A percentile compares a stretch with the other conserved stretches of the same genome.
phyloP scores from a whole-genome alignment of 805 yeast species.

The Torulaspora maleeae region DNA sequence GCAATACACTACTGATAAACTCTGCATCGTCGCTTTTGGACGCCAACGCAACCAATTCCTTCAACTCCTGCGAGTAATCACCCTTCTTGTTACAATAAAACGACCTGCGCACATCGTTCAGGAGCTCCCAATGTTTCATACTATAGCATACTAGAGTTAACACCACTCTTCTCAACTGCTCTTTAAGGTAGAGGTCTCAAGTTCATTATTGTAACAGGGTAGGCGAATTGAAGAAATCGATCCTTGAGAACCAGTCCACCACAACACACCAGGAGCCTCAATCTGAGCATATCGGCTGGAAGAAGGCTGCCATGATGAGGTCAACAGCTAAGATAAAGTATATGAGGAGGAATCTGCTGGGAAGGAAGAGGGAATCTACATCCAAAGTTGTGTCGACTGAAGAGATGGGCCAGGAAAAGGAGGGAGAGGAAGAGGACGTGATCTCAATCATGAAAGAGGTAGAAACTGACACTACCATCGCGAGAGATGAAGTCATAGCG shows the following conservation, averaged over 20 bases:
- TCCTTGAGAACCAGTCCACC: background rate
- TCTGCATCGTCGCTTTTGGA: slow-evolving; percentile 14
- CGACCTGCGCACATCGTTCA: slow-evolving; percentile 10
- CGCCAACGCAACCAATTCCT: slow-evolving; percentile 5
- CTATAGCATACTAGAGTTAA: background rate
- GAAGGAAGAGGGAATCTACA: slow-evolving; percentile 22
- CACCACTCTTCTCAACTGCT: background rate
- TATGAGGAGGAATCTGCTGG: slow-evolving; percentile 22
- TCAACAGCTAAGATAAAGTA: slow-evolving; percentile 10
- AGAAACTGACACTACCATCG: slow-evolving; percentile 31
- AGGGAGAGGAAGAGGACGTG: slow-evolving; percentile 16
- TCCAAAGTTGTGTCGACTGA: slow-evolving; percentile 22
- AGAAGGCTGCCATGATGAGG: background rate
- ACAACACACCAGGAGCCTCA: background rate
- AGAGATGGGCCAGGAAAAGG: slow-evolving; percentile 18
- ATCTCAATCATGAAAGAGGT: slow-evolving; percentile 21
- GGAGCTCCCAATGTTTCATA: slow-evolving; percentile 11
- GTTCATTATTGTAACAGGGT: background rate
- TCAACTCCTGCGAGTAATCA: slow-evolving; percentile 1
- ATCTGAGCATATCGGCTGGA: background rate
- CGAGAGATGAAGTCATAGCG: slow-evolving; percentile 24
- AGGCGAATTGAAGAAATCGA: background rate
- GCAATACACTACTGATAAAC: slow-evolving; percentile 13
- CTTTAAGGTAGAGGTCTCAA: background rate
- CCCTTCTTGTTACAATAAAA: slow-evolving; percentile 6